phyloP scores from a whole-genome alignment of 352 stramenopile species.

The Pythium aristosporum region DNA sequence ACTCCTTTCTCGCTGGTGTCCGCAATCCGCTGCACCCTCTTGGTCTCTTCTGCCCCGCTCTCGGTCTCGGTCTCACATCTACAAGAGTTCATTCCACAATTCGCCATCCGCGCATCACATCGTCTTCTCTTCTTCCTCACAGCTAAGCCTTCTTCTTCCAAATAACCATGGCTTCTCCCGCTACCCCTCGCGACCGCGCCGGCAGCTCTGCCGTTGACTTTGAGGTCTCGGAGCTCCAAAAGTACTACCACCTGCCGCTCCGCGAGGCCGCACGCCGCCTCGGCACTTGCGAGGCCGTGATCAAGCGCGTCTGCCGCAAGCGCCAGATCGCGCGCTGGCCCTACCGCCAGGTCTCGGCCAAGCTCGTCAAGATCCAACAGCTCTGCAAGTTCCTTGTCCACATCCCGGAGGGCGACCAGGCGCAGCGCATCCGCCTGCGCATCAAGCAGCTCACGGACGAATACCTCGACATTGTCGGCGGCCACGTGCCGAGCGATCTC shows the following conservation, averaged over 20 bases:
- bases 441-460: conserved; percentile 81
- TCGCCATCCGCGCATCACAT: conserved; percentile 17
- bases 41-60: neutral
- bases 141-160: neutral
- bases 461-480: conserved; percentile 74
- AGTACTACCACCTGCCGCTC: conserved; percentile 86
- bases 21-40: conserved; percentile 10
- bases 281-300: conserved; percentile 74
- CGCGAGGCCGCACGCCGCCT: conserved; percentile 71
- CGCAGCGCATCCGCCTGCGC: conserved; percentile 70
- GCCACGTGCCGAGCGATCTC: conserved; percentile 70
- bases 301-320: conserved; percentile 81
- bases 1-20: conserved; percentile 6
- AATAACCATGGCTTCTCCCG: neutral
- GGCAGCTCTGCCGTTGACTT: conserved; percentile 68
- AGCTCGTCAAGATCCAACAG: conserved; percentile 86
- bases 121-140: conserved; percentile 6
- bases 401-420: conserved; percentile 65
- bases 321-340: conserved; percentile 82
- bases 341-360: conserved; percentile 83
- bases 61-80: neutral
- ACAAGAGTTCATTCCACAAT: conserved; percentile 28
- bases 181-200: conserved; percentile 24
- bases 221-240: conserved; percentile 73
- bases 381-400: conserved; percentile 86